Base-by-base conservation (phyloP, 176 grass and related monocot genomes). In the Oryza rufipogon region DNA sequence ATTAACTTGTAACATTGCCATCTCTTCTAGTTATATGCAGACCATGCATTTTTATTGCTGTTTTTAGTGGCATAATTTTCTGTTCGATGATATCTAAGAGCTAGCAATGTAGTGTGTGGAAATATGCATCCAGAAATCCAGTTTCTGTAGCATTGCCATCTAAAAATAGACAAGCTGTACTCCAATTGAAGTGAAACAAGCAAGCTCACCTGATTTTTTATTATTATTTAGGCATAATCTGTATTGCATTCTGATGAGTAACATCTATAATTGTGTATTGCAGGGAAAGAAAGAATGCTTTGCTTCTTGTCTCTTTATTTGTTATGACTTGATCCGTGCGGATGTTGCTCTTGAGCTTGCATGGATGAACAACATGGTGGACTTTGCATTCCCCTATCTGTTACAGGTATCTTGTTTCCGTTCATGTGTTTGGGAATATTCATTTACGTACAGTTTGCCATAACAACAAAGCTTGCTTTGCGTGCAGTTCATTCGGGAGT, bases 271-370 rank as follows among this genome's bases (percentile, higher is more conserved):
- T 83, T 56, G 6, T 89, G 64, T 73, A 58, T 89, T 87, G 61
- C 91, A 99, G 97, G 97, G 97, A 28, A 99, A 99, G 97, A 99
- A 96, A 85, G 97, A 99, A 80, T 99, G 97, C 30, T 99, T 99
- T 88, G 93, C 97, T 76, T 92, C 97, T 38, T 96, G 93, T 86
- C 97, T 99, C 49, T 99, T 99, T 83, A 94, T 96, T 81, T 99
- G 97, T 49, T 99, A 99, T 28, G 93, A 99, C 68, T 73, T 99
- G 80, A 95, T 99, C 52, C 89, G 97, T 4, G 89, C 91, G 1
- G 97, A 99, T 91, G 91, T 99, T 72, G 93, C 90, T 32, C 93
- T 99, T 78, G 97, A 99, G 86, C 97, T 96, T 88, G 97, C 97
- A 39, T 99, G 97, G 93, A 91, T 94, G 76, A 99, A 99, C 80